Conservation (phyloP, 495 filamentous ascomycete species). For the Massariosphaeria phaeospora region DNA sequence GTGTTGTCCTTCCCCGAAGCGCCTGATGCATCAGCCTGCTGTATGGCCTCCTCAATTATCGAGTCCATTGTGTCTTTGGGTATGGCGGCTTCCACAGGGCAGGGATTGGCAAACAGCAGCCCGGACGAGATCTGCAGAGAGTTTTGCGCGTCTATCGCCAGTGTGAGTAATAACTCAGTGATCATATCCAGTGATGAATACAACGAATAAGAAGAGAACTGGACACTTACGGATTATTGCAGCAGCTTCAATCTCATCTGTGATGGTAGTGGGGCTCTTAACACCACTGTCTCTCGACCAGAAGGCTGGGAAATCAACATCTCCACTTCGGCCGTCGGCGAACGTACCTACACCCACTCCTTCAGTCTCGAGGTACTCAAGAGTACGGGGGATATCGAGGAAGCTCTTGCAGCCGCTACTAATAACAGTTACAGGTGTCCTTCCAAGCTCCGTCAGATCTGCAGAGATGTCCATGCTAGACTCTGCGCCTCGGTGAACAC, state of each 20-base stretch:
- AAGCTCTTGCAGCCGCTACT: slow-evolving; percentile 94
- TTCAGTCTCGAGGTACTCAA: slow-evolving; percentile 93
- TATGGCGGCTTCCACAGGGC: slow-evolving; percentile 66
- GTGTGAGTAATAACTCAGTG: background rate
- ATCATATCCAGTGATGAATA: background rate
- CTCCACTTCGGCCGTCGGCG: slow-evolving; percentile 60
- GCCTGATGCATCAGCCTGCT: slow-evolving; percentile 63
- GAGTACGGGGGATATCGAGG: slow-evolving; percentile 80
- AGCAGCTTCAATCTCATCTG: slow-evolving; percentile 75
- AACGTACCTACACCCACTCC: slow-evolving; percentile 85
- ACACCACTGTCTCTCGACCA: slow-evolving; percentile 80
- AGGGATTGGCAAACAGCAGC: slow-evolving; percentile 81
- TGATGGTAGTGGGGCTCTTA: slow-evolving; percentile 67
- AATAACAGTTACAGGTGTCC: slow-evolving; percentile 82
- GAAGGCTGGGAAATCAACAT: slow-evolving; percentile 82
- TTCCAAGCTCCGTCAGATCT: slow-evolving; percentile 90
- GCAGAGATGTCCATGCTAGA: slow-evolving; percentile 88
- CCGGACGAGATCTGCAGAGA: slow-evolving; percentile 65
- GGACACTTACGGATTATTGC: slow-evolving; percentile 62
- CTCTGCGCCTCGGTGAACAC: slow-evolving; percentile 88
- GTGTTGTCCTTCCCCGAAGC: slow-evolving; percentile 75
- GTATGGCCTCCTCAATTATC: slow-evolving; percentile 67
- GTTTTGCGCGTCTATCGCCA: slow-evolving; percentile 55
- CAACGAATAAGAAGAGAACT: background rate
- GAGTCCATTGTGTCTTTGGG: slow-evolving; percentile 66